These are phyloP conservation scores for Microstegium vimineum DNA, from an alignment of 176 grass and related monocot species.

Conservation along the genomic window DNA sequence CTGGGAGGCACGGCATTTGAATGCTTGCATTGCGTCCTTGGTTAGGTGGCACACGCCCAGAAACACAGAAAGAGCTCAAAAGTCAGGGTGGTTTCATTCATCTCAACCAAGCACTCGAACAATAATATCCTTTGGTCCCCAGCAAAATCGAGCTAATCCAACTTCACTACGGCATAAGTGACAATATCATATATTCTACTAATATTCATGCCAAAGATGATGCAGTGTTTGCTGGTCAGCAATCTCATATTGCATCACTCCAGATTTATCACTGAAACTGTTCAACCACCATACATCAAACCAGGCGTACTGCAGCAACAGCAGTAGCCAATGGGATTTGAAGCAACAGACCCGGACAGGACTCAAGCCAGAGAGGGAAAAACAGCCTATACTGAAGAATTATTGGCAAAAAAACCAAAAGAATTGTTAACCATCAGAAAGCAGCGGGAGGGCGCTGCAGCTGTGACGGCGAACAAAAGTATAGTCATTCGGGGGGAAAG, in stretches of 20 bases:
- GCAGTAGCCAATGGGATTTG: neutral
- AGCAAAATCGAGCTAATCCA: slow-evolving; percentile 18
- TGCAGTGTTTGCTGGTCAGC: slow-evolving; percentile 34
- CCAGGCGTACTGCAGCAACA: neutral
- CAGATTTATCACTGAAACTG: slow-evolving; percentile 27
- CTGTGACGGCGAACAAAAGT: slow-evolving; percentile 27
- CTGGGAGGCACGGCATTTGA: neutral
- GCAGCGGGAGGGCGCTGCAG: slow-evolving; percentile 22
- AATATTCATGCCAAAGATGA: slow-evolving; percentile 21
- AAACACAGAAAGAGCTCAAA: neutral
- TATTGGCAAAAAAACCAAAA: slow-evolving; percentile 46
- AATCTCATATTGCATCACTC: slow-evolving; percentile 48
- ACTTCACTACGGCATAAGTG: neutral
- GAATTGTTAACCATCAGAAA: slow-evolving; percentile 29
- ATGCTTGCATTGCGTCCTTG: neutral
- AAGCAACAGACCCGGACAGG: neutral
- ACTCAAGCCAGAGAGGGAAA: slow-evolving; percentile 3
- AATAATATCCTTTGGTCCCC: neutral
- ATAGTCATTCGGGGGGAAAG: slow-evolving; percentile 7
- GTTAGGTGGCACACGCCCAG: neutral
- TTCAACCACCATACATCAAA: slow-evolving; percentile 39
- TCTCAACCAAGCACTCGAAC: neutral
- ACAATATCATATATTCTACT: neutral
- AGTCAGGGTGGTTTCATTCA: neutral
- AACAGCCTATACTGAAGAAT: slow-evolving; percentile 42